A percentile compares a stretch with the other conserved stretches of the same genome.
phyloP scores from a whole-genome alignment of 2,329 filamentous ascomycete species.

The Ceratocystis albifundus region DNA sequence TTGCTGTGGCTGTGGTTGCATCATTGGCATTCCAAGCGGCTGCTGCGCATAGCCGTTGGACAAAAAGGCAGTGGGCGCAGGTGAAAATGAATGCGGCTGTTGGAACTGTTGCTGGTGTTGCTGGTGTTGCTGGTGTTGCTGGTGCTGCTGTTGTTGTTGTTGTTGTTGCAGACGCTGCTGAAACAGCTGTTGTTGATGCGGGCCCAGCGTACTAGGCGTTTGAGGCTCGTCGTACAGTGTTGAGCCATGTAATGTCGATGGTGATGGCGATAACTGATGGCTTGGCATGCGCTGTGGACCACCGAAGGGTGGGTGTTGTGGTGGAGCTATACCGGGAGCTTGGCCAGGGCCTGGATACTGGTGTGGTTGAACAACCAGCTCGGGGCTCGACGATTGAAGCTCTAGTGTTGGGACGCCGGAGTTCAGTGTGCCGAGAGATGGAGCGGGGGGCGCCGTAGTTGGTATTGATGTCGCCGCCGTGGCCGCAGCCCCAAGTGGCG shows the following conservation, averaged over 20 bases:
- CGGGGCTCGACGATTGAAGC: slow-evolving; percentile 7
- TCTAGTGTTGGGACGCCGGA: neutral
- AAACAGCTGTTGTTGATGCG: slow-evolving; percentile 1
- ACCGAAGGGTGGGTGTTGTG: neutral
- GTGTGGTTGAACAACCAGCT: neutral
- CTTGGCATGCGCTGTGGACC: neutral
- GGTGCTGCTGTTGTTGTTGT: neutral
- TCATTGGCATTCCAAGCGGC: neutral
- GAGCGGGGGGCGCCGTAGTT: neutral
- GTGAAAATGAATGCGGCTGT: neutral
- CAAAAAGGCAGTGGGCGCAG: neutral
- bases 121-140: neutral
- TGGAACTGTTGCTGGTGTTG: slow-evolving; percentile 2
- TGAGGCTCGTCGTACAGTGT: slow-evolving; percentile 10
- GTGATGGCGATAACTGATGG: neutral
- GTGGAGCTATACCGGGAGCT: neutral
- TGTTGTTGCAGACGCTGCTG: neutral
- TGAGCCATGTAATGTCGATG: slow-evolving; percentile 1
- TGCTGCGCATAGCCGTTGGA: slow-evolving; percentile 2
- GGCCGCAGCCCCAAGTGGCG: too few relatives aligned
- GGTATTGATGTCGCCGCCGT: neutral
- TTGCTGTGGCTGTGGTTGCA: slow-evolving; percentile 1
- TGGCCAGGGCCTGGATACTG: neutral
- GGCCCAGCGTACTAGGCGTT: neutral
- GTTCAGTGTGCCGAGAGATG: neutral